Base-by-base conservation (phyloP, 2,329 filamentous ascomycete species). In the Onygenales sp. region DNA sequence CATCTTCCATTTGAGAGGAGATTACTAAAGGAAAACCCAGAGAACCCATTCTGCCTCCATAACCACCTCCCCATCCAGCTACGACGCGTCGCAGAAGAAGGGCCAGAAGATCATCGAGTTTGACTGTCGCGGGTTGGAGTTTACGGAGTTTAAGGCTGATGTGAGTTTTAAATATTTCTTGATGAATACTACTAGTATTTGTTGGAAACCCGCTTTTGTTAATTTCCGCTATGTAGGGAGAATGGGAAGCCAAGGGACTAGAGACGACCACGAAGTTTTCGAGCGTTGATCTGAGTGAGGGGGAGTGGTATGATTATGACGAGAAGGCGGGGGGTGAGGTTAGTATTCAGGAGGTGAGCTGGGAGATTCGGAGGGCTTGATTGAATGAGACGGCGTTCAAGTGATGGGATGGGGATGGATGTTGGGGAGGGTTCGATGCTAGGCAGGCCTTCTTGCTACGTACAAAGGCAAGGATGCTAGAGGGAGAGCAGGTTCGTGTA, bases 231-330 rank as follows among this genome's bases (percentile, higher is more conserved):
- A 7, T 36, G 17, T 49, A 95, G 86, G 93, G 93, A 10, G 87
- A 95, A 48, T 98, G 91, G 87, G 76, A 92, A 53, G 91, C 86
- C 0, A 88, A 87, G 46, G 93, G 91, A 2, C 56, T 79, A 13
- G 91, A 96, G 14, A 90, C 89, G 0, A 79, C 77, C 8, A 93
- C 87, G 42, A 87, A 88, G 63, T 98, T 98, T 65, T 77, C 82
- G 0, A 82, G 73, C 4, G 87, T 97, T 52, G 91, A 97, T 61
- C 72, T 98, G 52, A 76, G 77, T 0, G 93, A 98, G 32, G 92
- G 88, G 31, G 93, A 98, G 63, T 98, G 93, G 93, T 98, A 87
- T 70, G 92, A 97, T 62, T 98, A 97, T 64, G 91, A 97, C 61
- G 91, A 97, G 72, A 96, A 97, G 75, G 80, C 88, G 0, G 80